These are phyloP conservation scores for Syzygium oleosum DNA, from an alignment of 345 rosid genomes.

Conservation along the genomic window DNA sequence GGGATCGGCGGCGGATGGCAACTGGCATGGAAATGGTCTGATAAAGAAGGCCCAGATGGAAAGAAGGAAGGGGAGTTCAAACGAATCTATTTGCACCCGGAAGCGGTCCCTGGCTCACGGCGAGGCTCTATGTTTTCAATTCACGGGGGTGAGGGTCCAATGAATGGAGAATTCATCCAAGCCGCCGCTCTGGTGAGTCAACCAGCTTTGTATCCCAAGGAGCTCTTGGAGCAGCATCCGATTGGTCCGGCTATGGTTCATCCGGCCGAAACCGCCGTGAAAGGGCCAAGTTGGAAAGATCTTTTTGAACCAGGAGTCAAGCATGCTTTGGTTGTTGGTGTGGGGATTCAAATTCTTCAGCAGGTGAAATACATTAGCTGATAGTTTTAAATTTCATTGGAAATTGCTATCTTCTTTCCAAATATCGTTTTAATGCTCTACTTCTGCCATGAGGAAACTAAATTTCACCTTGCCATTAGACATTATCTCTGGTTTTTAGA, in stretches of 20 bases:
- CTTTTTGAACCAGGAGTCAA: slow-evolving; percentile 15
- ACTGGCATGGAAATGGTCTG: slow-evolving; percentile 14
- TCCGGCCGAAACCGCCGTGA: slow-evolving; percentile 1
- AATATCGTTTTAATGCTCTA: neutral
- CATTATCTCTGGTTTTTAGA: neutral
- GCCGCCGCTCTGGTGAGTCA: slow-evolving; percentile 13
- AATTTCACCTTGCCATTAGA: neutral
- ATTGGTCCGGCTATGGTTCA: slow-evolving; percentile 17
- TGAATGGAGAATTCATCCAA: slow-evolving; percentile 7
- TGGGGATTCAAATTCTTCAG: slow-evolving; percentile 13
- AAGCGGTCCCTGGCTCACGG: slow-evolving; percentile 2
- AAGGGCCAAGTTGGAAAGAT: slow-evolving; percentile 15
- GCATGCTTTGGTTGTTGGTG: slow-evolving; percentile 11
- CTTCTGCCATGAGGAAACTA: neutral
- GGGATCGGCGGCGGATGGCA: slow-evolving; percentile 17
- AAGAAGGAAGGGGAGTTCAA: slow-evolving; percentile 10
- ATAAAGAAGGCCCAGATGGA: slow-evolving; percentile 5
- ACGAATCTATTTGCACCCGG: slow-evolving; percentile 11
- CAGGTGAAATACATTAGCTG: neutral
- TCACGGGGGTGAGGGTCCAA: neutral
- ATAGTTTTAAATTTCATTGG: neutral
- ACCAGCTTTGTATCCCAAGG: slow-evolving; percentile 5
- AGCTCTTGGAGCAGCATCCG: slow-evolving; percentile 13
- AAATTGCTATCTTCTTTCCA: neutral
- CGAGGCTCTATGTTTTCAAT: slow-evolving; percentile 8